Conservation (phyloP, 441 rosid species). For the Populus trichocarpa region DNA sequence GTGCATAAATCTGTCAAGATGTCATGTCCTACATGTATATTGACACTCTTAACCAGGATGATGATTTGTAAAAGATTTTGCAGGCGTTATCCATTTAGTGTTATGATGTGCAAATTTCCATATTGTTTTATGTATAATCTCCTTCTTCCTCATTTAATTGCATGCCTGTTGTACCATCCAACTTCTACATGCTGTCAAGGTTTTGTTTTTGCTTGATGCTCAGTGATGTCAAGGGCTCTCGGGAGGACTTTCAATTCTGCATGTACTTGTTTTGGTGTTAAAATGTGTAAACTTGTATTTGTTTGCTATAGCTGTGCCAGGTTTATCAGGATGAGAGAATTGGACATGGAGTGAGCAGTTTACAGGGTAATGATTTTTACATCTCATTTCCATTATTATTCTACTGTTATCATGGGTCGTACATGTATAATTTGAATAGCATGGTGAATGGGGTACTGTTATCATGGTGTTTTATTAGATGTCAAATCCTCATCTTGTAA, state of each 20-base stretch:
- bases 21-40: not conserved
- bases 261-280: not conserved
- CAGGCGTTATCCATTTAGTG: not conserved
- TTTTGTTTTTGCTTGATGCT: constrained; percentile 4
- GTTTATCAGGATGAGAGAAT: constrained; percentile 31
- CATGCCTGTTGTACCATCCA: not conserved
- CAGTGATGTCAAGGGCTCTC: not conserved
- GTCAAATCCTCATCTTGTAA: not conserved
- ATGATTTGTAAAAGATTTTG: not conserved
- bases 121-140: not conserved
- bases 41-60: no score
- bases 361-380: constrained; percentile 41
- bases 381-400: constrained; percentile 1
- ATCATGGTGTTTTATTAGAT: constrained; percentile 4
- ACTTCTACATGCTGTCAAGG: not conserved
- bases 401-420: not conserved
- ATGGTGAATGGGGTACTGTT: not conserved
- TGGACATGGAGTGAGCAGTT: constrained; percentile 28
- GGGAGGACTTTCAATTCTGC: not conserved
- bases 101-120: not conserved
- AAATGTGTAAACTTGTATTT: constrained; percentile 5
- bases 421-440: not conserved
- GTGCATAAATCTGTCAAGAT: not conserved
- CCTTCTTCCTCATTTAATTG: not conserved
- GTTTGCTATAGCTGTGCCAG: constrained; percentile 31